Conservation (phyloP, 495 filamentous ascomycete species). For the Diplogelasinospora grovesii region DNA sequence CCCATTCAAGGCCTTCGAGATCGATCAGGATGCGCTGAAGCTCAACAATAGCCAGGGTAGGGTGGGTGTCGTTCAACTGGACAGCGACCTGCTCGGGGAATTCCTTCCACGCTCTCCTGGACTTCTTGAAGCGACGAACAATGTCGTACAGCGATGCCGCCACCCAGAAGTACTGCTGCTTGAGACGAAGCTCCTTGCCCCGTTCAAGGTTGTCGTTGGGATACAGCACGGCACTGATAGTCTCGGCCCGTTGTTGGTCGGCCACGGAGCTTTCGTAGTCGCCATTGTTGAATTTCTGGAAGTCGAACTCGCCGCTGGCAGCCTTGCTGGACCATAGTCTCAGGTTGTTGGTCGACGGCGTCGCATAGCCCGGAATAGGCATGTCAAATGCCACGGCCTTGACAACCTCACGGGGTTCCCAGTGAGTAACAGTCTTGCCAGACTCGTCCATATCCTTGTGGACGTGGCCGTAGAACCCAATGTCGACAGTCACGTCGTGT, state of each 20-base stretch:
- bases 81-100: conserved; percentile 96
- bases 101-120: conserved; percentile 79
- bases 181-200: conserved; percentile 93
- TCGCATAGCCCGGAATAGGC: conserved; percentile 86
- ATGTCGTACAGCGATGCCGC: conserved; percentile 94
- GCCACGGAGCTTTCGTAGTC: conserved; percentile 96
- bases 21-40: conserved; percentile 89
- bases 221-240: conserved; percentile 94
- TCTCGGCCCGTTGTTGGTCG: conserved; percentile 93
- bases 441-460: conserved; percentile 62
- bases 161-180: conserved; percentile 99
- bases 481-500: conserved; percentile 89
- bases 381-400: conserved; percentile 93
- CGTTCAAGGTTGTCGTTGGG: conserved; percentile 96
- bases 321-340: conserved; percentile 96
- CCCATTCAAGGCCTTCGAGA: conserved; percentile 84
- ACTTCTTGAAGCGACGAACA: conserved; percentile 95
- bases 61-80: conserved; percentile 96
- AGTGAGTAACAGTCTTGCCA: conserved; percentile 64
- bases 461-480: conserved; percentile 91
- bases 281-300: conserved; percentile 98
- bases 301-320: conserved; percentile 94
- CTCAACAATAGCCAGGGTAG: conserved; percentile 92
- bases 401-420: conserved; percentile 92
- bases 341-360: conserved; percentile 90